Evolutionary conservation across 306 rosid genomes (phyloP), one percentile per base, ranked within the genome.

Genomic region (Quercus aquifolioides): DNA sequence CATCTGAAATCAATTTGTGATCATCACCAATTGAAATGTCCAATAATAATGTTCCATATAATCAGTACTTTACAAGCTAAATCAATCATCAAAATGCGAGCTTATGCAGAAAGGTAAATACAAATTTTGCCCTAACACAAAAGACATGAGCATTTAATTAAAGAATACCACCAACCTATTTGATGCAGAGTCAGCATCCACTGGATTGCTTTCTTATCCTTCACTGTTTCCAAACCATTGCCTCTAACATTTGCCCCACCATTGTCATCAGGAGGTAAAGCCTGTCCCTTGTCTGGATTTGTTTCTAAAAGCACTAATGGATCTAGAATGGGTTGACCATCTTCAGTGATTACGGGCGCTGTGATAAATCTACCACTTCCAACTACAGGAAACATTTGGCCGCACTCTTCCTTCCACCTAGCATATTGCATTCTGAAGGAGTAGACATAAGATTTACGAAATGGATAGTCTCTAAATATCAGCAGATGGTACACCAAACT

Each of bases 171-270:
- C 97, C 64, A 62, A 96, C 99, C 99, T 84, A 93, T 96, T 84
- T 96, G 99, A 91, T 96, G 99, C 57, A 96, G 90, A 78, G 97
- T 96, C 83, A 88, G 93, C 96, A 96, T 74, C 99, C 99, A 96
- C 82, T 96, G 97, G 80, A 91, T 83, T 82, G 88, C 80, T 86
- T 84, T 91, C 84, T 89, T 88, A 84, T 93, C 97, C 56, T 71
- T 86, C 80, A 90, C 90, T 10, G 56, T 77, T 57, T 82, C 85
- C 80, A 91, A 26, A 74, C 62, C 70, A 83, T 35, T 18, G 63
- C 33, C 14, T 76, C 71, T 59, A 31, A 10, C 71, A 80, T 63
- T 60, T 69, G 30, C 83, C 7, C 38, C 58, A 64, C 35, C 68
- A 55, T 57, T 67, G 76, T 86, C 88, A 78, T 75, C 90, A 81